A percentile compares a stretch with the other conserved stretches of the same genome.
phyloP scores from a whole-genome alignment of 139 green algal species.

The Chlorella sp. region DNA sequence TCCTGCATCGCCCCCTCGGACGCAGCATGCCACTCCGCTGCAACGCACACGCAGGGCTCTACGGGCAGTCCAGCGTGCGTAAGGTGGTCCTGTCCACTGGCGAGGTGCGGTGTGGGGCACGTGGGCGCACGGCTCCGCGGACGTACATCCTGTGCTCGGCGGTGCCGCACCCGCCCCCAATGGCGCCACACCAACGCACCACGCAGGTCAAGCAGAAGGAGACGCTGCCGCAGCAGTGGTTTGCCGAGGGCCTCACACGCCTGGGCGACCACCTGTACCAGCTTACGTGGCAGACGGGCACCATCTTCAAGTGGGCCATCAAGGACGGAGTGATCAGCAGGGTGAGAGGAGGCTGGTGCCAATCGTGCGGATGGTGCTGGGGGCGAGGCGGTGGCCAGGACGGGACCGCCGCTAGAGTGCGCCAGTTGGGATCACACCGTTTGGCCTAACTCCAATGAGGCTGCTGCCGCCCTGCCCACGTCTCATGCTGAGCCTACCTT shows the following conservation, averaged over 20 bases:
- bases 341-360: too few species aligned
- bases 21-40: neutral
- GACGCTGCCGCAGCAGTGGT: constrained; percentile 28
- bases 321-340: neutral
- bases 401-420: too few species aligned
- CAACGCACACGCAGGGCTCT: constrained; percentile 44
- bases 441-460: too few species aligned
- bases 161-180: neutral
- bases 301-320: constrained; percentile 7
- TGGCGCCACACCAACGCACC: neutral
- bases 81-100: constrained; percentile 61
- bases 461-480: too few species aligned
- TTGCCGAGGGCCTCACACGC: constrained; percentile 73
- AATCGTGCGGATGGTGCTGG: too few species aligned
- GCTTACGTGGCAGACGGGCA: constrained; percentile 53
- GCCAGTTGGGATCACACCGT: too few species aligned
- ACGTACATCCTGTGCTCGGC: neutral
- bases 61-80: constrained; percentile 63
- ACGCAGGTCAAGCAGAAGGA: neutral
- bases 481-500: too few species aligned
- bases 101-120: constrained; percentile 24
- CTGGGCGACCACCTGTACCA: constrained; percentile 63
- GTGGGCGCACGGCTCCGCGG: neutral
- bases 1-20: neutral
- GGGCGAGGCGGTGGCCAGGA: too few species aligned